phyloP scores from a whole-genome alignment of 1,139 yeast genomes.

The Blastobotrys apis region DNA sequence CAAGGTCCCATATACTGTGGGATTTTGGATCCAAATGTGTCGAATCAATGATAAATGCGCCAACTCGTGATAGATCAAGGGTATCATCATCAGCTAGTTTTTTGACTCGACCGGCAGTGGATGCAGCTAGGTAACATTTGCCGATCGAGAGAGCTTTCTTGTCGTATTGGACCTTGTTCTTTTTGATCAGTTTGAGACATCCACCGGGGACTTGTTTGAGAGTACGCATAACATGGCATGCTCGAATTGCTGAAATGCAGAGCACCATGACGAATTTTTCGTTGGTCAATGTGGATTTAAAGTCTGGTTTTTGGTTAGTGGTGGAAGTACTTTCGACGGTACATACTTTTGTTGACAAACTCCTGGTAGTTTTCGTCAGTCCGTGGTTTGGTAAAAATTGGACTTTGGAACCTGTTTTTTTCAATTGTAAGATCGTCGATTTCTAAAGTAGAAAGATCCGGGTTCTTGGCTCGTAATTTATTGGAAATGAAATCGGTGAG shows the following conservation, averaged over 20 bases:
- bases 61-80: conserved; percentile 39
- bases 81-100: conserved; percentile 44
- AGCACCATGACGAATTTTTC: conserved; percentile 47
- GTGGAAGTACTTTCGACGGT: no score
- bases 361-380: conserved; percentile 45
- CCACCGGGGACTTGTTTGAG: conserved; percentile 41
- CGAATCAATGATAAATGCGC: conserved; percentile 53
- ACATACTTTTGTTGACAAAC: conserved; percentile 39
- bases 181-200: conserved; percentile 60
- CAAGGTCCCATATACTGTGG: conserved; percentile 58
- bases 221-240: conserved; percentile 67
- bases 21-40: conserved; percentile 59
- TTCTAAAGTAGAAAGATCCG: conserved; percentile 60
- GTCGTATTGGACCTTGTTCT: conserved; percentile 60
- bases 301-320: conserved; percentile 12
- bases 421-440: conserved; percentile 52
- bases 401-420: conserved; percentile 48
- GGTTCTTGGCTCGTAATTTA: conserved; percentile 47
- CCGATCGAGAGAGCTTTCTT: conserved; percentile 47
- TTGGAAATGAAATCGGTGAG: conserved; percentile 58
- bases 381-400: conserved; percentile 47
- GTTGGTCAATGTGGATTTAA: conserved; percentile 21
- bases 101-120: conserved; percentile 59
- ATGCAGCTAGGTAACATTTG: conserved; percentile 55
- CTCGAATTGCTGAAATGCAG: conserved; percentile 67